Evolutionary conservation across 352 stramenopile genomes (phyloP), one percentile per base, ranked within the genome.

Genomic region (Phytophthora capsici): DNA sequence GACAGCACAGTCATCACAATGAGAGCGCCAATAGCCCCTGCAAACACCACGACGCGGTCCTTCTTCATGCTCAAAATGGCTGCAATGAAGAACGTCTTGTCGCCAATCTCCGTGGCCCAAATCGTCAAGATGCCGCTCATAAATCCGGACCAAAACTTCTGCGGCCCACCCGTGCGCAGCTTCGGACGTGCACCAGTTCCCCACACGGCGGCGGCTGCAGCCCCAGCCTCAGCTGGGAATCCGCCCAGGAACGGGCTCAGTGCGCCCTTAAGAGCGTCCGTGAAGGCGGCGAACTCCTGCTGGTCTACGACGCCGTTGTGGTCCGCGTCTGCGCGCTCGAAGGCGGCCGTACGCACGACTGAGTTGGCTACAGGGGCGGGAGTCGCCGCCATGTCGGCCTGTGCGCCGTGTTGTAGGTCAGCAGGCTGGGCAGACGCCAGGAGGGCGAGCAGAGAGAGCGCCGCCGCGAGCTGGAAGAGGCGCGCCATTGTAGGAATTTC

Each of bases 31-130:
- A 99, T 96, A 12, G 93, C 96, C 38, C 97, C 97, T 1, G 97
- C 83, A 59, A 99, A 99, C 14, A 98, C 97, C 43, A 99, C 90
- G 19, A 99, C 79, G 45, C 91, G 84, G 57, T 97, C 96, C 49
- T 97, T 91, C 75, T 99, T 98, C 79, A 98, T 98, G 23, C 97
- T 98, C 48, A 99, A 66, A 66, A 99, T 97, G 38, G 93, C 97
- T 1, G 96, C 97, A 63, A 99, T 99, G 77, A 99, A 99, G 69
- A 99, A 99, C n/a, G 97, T 99, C 70, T 99, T 99, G 86, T 99
- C 97, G 49, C 97, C 97, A 65, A 99, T 98, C 75, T 99, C 97
- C 52, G 96, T 99, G 19, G 98, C 90, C 84, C 98, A 99, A 55
- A 99, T 98, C 49, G 98, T 94, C 54, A 97, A 78, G 65, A 99